Conservation (phyloP, 345 rosid genomes). For the Populus euphratica region DNA sequence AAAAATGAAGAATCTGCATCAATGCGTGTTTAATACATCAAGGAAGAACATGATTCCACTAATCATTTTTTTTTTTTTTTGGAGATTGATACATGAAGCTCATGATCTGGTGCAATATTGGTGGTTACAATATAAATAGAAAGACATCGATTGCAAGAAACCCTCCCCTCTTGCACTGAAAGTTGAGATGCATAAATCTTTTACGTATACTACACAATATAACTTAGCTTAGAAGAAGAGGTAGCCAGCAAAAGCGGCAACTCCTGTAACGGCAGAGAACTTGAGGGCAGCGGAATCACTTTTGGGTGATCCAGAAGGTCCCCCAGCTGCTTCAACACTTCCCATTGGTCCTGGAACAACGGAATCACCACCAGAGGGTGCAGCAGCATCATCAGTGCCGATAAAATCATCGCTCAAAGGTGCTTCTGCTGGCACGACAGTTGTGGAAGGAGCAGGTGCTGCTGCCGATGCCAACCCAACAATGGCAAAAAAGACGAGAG, state of each 20-base stretch:
- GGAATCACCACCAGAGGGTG: constrained; percentile 3
- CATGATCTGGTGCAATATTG: no score
- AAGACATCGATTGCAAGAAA: no score
- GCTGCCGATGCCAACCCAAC: constrained; percentile 33
- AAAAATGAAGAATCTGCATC: no score
- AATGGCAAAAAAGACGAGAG: constrained; percentile 30
- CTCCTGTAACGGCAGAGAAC: constrained; percentile 18
- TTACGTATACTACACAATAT: no score
- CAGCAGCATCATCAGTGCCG: constrained; percentile 18
- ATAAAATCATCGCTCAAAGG: constrained; percentile 11
- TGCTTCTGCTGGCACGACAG: background rate
- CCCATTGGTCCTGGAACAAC: constrained; percentile 42
- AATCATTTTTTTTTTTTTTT: no score
- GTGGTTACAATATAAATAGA: no score
- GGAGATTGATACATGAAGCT: no score
- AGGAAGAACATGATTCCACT: no score
- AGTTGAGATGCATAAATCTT: no score
- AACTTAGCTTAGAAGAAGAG: constrained; percentile 15
- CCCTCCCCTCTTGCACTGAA: no score
- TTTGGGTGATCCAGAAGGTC: background rate
- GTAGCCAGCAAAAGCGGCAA: constrained; percentile 30
- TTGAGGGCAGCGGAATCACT: constrained; percentile 14
- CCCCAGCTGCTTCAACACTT: constrained; percentile 1
- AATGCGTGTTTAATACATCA: no score
- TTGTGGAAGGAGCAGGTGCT: background rate